Percentiles rank a stretch among this genome's conserved stretches.
Evolutionary conservation across 768 basidiomycete species (phyloP).

Genomic region (Mycena haematopus): DNA sequence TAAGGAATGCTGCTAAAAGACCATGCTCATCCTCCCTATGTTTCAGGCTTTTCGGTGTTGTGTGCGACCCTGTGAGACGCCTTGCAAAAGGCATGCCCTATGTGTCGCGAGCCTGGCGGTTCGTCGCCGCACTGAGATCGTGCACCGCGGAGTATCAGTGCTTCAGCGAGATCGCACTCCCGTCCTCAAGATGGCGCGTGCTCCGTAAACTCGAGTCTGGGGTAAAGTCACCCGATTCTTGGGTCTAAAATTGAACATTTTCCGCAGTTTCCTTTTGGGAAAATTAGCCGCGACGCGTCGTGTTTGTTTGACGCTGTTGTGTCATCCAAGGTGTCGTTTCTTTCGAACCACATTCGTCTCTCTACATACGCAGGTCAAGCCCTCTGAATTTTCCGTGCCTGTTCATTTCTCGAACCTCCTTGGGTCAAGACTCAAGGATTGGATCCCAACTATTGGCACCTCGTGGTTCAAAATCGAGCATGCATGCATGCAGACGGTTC

Average conservation of each 20-base stretch:
- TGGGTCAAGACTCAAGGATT: not conserved
- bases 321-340: too few species aligned
- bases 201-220: too few species aligned
- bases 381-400: too few species aligned
- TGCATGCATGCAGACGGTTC: not conserved
- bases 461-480: not conserved
- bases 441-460: slow-evolving; percentile 1
- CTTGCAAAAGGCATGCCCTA: slow-evolving; percentile 1
- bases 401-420: too few species aligned
- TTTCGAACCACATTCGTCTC: not conserved
- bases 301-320: slow-evolving; percentile 1
- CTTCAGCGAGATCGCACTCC: slow-evolving; percentile 4
- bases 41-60: slow-evolving; percentile 11
- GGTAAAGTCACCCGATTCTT: too few species aligned
- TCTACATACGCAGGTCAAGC: too few species aligned
- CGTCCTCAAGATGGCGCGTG: too few species aligned
- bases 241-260: too few species aligned
- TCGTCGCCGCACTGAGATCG: not conserved
- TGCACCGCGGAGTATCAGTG: slow-evolving; percentile 2
- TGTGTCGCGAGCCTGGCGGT: not conserved
- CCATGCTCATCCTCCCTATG: too few species aligned
- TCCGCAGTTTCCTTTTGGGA: too few species aligned
- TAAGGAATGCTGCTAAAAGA: too few species aligned
- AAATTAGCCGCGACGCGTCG: not conserved
- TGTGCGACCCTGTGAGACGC: slow-evolving; percentile 6